phyloP scores from a whole-genome alignment of 768 basidiomycete species.

The Pleurotus giganteus region DNA sequence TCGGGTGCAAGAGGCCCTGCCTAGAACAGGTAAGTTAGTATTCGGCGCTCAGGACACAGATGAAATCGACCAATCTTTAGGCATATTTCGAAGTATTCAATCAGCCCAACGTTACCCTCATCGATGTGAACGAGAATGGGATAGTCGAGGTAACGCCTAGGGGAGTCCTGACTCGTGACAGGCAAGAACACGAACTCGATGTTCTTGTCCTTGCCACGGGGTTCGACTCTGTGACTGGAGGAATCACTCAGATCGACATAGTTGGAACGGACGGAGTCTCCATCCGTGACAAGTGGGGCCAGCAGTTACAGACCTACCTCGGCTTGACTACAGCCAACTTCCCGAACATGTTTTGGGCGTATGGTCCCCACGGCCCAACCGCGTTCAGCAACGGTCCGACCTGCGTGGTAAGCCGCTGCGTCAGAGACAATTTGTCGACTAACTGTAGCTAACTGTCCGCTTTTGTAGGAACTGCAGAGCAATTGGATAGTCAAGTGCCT shows the following conservation, averaged over 20 bases:
- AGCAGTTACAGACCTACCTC: constrained; percentile 15
- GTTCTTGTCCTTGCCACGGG: constrained; percentile 17
- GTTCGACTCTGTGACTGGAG: constrained; percentile 14
- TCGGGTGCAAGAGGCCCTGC: constrained; percentile 22
- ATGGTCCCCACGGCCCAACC: constrained; percentile 16
- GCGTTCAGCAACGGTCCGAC: constrained; percentile 15
- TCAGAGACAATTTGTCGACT: background rate
- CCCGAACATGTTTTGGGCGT: constrained; percentile 18
- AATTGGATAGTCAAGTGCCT: constrained; percentile 16
- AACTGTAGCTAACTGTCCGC: background rate
- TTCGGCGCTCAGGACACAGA: background rate
- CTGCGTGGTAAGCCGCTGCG: constrained; percentile 12
- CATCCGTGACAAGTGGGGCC: constrained; percentile 15
- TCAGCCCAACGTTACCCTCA: constrained; percentile 15
- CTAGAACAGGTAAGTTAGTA: constrained; percentile 16
- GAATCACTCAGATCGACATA: constrained; percentile 14
- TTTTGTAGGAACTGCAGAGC: constrained; percentile 15
- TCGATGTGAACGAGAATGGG: constrained; percentile 15
- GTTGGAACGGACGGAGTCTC: constrained; percentile 12
- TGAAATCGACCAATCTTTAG: background rate
- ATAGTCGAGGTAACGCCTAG: constrained; percentile 14
- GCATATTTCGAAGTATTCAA: constrained; percentile 12
- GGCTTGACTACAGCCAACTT: constrained; percentile 12
- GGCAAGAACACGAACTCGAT: constrained; percentile 13
- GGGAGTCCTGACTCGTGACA: constrained; percentile 14